Conservation (phyloP, 2,329 filamentous ascomycete genomes). For the Xylaria polymorpha region DNA sequence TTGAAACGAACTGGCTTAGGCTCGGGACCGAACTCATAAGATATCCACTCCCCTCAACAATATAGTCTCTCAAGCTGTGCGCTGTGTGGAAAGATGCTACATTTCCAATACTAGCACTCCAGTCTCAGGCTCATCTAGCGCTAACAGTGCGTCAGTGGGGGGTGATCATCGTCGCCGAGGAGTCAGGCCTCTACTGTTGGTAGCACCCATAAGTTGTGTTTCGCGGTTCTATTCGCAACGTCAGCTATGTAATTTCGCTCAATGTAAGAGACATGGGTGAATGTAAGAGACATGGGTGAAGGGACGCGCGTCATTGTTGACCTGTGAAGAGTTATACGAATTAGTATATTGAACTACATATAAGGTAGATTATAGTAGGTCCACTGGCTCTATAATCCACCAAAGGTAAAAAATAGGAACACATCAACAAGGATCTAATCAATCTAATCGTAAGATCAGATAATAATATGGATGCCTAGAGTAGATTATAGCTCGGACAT, state of each 20-base stretch:
- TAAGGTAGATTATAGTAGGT: background rate
- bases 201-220: background rate
- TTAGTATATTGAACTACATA: background rate
- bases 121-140: background rate
- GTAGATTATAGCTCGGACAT: slow-evolving; percentile 20
- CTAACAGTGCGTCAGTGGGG: background rate
- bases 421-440: slow-evolving; percentile 3
- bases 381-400: background rate
- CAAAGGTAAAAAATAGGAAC: background rate
- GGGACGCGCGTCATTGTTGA: slow-evolving; percentile 8
- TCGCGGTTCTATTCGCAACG: background rate
- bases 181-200: background rate
- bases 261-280: background rate
- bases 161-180: background rate
- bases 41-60: background rate
- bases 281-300: background rate
- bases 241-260: background rate
- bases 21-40: background rate
- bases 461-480: slow-evolving; percentile 21
- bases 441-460: slow-evolving; percentile 33
- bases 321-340: background rate
- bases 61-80: background rate
- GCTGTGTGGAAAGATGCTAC: background rate
- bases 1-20: background rate
- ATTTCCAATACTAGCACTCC: background rate